These are phyloP conservation scores for Paecilomyces niveus DNA, from an alignment of 2,329 filamentous ascomycete species.

Conservation along the genomic window DNA sequence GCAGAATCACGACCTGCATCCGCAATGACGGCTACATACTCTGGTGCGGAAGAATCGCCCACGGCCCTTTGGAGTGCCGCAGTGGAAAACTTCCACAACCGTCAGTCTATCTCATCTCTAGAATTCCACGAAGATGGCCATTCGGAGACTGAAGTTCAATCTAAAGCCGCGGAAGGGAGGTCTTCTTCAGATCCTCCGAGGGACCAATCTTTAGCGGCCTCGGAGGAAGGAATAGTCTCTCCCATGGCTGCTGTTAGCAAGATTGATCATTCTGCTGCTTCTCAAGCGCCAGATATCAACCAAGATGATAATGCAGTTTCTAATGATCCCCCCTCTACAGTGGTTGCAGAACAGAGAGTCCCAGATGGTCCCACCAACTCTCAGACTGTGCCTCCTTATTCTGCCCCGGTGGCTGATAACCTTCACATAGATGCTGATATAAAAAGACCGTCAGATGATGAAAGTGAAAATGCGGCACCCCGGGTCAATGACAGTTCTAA, in stretches of 20 bases:
- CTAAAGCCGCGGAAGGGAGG: too few species aligned
- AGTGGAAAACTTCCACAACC: neutral
- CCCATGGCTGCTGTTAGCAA: neutral
- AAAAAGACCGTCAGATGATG: neutral
- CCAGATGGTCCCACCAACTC: neutral
- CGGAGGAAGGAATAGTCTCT: neutral
- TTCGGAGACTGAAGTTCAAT: neutral
- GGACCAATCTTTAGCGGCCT: neutral
- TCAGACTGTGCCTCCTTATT: neutral
- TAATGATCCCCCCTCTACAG: neutral
- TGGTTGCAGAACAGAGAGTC: neutral
- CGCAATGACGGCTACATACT: neutral
- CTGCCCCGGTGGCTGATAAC: neutral
- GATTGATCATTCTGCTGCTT: constrained; percentile 1
- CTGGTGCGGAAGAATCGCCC: neutral
- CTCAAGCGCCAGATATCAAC: constrained; percentile 6
- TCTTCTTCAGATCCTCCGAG: neutral
- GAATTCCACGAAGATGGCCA: neutral
- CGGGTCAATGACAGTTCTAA: neutral
- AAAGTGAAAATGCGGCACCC: neutral
- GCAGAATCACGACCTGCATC: neutral
- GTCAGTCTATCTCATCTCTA: neutral
- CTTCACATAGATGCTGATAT: neutral
- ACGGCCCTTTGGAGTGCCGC: neutral
- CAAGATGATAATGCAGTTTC: neutral